Evolutionary conservation across 768 basidiomycete genomes (phyloP).

Genomic region (Russula olivacea): DNA sequence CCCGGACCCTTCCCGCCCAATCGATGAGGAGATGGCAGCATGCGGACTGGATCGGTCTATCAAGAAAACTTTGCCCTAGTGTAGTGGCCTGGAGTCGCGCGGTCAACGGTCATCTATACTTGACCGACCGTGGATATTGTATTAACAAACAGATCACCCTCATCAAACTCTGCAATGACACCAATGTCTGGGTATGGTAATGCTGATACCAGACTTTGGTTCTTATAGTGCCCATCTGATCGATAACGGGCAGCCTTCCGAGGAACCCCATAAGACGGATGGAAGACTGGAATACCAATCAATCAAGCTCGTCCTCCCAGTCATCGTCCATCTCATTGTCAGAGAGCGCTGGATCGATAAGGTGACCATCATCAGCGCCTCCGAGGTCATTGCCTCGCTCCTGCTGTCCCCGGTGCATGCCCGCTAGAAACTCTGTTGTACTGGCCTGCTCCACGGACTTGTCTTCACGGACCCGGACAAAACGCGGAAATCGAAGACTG

Average conservation of each 20-base stretch:
- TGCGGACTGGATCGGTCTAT: background rate
- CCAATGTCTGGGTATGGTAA: conserved; percentile 3
- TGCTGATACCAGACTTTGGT: conserved; percentile 1
- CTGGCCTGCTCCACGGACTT: conserved; percentile 70
- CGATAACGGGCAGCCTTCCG: conserved; percentile 10
- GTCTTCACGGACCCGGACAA: conserved; percentile 68
- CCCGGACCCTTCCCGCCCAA: background rate
- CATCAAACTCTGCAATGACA: background rate
- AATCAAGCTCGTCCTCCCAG: conserved; percentile 27
- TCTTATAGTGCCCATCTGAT: background rate
- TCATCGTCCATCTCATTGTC: conserved; percentile 32
- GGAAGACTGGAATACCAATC: background rate
- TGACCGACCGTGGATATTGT: background rate
- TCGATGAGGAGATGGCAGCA: background rate
- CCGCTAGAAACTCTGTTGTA: conserved; percentile 60
- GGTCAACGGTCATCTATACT: background rate
- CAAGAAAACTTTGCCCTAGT: background rate
- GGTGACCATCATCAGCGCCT: conserved; percentile 53
- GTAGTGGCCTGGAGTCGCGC: background rate
- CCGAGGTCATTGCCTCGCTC: conserved; percentile 33
- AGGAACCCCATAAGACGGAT: background rate
- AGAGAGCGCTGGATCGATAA: conserved; percentile 47
- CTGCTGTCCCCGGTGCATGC: conserved; percentile 63
- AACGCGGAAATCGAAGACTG: conserved; percentile 84
- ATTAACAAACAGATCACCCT: background rate